Percentiles rank a stretch among this genome's conserved stretches.
phyloP scores from a whole-genome alignment of 352 stramenopile genomes.

The Globisporangium paroecandrum region DNA sequence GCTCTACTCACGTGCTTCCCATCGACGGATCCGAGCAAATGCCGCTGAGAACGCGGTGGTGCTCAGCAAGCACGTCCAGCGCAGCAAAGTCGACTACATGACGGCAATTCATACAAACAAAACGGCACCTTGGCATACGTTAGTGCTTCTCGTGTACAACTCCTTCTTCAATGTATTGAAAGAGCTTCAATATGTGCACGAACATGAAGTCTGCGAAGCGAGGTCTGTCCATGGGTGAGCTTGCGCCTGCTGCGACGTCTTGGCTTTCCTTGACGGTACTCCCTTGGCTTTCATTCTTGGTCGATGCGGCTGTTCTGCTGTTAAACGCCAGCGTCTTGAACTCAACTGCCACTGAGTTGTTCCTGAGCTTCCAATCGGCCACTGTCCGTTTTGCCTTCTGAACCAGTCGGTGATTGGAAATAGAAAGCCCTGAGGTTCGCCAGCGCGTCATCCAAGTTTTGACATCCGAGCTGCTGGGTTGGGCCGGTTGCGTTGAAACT shows the following conservation, averaged over 20 bases:
- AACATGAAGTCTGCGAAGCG: slow-evolving; percentile 33
- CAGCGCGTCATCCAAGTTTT: not conserved
- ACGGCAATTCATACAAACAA: not conserved
- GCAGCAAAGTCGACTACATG: slow-evolving; percentile 33
- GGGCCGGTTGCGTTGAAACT: not conserved
- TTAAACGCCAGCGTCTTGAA: not conserved
- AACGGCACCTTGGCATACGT: not conserved
- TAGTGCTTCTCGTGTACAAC: not conserved
- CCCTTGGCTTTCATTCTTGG: not conserved
- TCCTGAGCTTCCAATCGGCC: not conserved
- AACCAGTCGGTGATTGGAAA: not conserved
- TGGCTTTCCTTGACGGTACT: slow-evolving; percentile 21
- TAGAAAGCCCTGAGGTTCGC: not conserved
- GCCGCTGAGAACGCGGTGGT: slow-evolving; percentile 38
- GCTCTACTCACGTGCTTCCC: not conserved
- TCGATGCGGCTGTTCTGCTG: not conserved
- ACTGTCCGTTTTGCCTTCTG: not conserved
- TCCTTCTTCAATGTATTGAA: not conserved
- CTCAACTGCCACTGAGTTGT: not conserved
- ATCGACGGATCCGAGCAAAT: slow-evolving; percentile 34
- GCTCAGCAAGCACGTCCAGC: slow-evolving; percentile 37
- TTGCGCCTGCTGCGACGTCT: slow-evolving; percentile 17
- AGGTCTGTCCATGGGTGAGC: slow-evolving; percentile 35
- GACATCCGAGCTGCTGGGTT: too few species aligned
- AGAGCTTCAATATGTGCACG: not conserved